Percentiles rank a stretch among this genome's conserved stretches.
Conservation (phyloP, 768 basidiomycete genomes). For the Hirschioporus abietinus region DNA sequence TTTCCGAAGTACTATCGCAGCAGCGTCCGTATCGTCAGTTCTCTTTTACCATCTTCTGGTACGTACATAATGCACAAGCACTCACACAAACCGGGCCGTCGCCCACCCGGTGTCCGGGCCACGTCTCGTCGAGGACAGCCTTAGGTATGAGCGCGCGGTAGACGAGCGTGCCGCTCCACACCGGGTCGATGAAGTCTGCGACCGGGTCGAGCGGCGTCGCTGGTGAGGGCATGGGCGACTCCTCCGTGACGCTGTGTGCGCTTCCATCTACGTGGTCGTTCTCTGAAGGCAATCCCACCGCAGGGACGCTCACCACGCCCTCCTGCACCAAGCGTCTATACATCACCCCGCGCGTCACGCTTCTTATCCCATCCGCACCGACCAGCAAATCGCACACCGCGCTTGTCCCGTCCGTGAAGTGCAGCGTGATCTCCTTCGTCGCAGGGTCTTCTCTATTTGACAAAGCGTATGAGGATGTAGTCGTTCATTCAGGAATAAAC, state of each 20-base stretch:
- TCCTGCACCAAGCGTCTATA: conserved; percentile 9
- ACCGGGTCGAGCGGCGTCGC: conserved; percentile 4
- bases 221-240: neutral
- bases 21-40: too few species aligned
- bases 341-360: conserved; percentile 36
- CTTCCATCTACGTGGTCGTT: too few species aligned
- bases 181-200: conserved; percentile 36
- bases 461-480: too few species aligned
- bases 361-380: conserved; percentile 67
- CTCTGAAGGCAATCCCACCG: neutral
- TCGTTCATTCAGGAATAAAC: too few species aligned
- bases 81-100: neutral
- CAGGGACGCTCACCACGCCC: neutral
- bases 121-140: conserved; percentile 35
- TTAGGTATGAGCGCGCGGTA: conserved; percentile 57
- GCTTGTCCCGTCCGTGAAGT: conserved; percentile 57
- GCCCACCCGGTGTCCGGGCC: conserved; percentile 38
- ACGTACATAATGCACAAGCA: too few species aligned
- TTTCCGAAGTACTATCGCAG: neutral
- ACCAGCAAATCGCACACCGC: conserved; percentile 60
- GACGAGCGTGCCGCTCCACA: conserved; percentile 54
- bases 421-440: conserved; percentile 39
- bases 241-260: too few species aligned
- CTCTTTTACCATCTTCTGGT: too few species aligned
- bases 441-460: neutral